phyloP scores from a whole-genome alignment of 352 stramenopile species.

The Phytopythium kandeliae region DNA sequence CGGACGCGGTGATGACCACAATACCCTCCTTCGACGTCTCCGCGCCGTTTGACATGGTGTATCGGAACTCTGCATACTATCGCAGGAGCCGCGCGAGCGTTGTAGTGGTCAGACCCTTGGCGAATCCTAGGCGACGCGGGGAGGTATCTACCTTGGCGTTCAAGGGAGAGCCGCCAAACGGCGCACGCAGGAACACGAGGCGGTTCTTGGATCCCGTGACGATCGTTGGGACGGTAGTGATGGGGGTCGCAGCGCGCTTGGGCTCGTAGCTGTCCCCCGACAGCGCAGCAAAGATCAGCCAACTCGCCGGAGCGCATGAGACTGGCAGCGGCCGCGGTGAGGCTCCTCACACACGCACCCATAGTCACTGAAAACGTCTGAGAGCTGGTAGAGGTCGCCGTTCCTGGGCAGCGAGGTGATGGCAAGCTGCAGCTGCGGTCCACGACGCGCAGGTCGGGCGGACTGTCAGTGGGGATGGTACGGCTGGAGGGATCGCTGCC shows the following conservation, averaged over 20 bases:
- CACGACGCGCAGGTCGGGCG: too few species aligned
- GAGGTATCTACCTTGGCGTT: conserved; percentile 52
- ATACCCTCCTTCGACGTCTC: conserved; percentile 64
- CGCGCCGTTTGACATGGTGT: conserved; percentile 71
- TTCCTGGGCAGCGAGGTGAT: conserved; percentile 82
- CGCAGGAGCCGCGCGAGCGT: neutral
- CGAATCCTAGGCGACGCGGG: neutral
- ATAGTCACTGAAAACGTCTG: conserved; percentile 84
- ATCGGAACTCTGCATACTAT: conserved; percentile 84
- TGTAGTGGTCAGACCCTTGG: neutral
- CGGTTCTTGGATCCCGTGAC: conserved; percentile 86
- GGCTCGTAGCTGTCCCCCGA: conserved; percentile 57
- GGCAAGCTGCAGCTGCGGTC: conserved; percentile 60
- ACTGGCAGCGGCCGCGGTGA: too few species aligned
- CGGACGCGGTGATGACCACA: conserved; percentile 65
- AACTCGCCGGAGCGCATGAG: too few species aligned
- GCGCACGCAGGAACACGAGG: conserved; percentile 74
- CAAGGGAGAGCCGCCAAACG: conserved; percentile 47
- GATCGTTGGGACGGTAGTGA: conserved; percentile 39
- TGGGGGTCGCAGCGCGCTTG: conserved; percentile 54
- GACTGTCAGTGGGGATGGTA: too few species aligned
- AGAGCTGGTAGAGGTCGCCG: conserved; percentile 86
- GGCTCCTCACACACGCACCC: conserved; percentile 30
- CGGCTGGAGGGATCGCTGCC: too few species aligned
- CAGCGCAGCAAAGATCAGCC: neutral